These are phyloP conservation scores for Kingdonia uniflora DNA, from an alignment of 164 flowering plant species.

Conservation along the genomic window DNA sequence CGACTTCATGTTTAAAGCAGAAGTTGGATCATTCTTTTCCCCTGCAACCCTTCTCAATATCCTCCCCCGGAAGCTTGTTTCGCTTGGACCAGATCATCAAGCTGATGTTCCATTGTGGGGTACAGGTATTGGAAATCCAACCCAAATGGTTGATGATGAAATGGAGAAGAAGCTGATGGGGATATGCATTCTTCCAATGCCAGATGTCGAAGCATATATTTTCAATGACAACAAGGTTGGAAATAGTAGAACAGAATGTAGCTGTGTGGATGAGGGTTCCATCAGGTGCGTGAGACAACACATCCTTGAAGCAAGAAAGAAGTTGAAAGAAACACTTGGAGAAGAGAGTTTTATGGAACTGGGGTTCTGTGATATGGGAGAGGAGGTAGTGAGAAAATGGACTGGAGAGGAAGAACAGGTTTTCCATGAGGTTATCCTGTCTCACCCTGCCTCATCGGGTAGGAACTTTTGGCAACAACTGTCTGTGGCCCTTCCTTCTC, in stretches of 20 bases:
- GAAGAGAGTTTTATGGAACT: slow-evolving; percentile 29
- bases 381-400: slow-evolving; percentile 52
- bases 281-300: slow-evolving; percentile 58
- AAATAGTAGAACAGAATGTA: slow-evolving; percentile 31
- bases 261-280: slow-evolving; percentile 49
- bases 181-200: slow-evolving; percentile 47
- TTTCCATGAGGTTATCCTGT: slow-evolving; percentile 44
- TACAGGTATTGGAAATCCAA: background rate
- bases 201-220: slow-evolving; percentile 14
- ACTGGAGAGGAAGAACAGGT: slow-evolving; percentile 47
- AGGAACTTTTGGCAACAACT: slow-evolving; percentile 54
- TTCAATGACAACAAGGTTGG: slow-evolving; percentile 16
- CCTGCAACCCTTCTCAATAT: slow-evolving; percentile 16
- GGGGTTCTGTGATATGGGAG: slow-evolving; percentile 71
- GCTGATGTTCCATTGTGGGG: slow-evolving; percentile 34
- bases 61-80: slow-evolving; percentile 26
- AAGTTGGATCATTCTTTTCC: slow-evolving; percentile 8
- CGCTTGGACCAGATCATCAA: slow-evolving; percentile 32
- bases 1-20: slow-evolving; percentile 14
- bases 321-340: slow-evolving; percentile 34
- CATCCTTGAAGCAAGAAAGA: slow-evolving; percentile 43
- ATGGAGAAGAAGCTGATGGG: slow-evolving; percentile 25
- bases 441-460: slow-evolving; percentile 46
- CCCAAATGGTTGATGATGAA: slow-evolving; percentile 3
- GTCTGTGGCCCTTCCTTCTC: slow-evolving; percentile 31